A percentile compares a stretch with the other conserved stretches of the same genome.
Evolutionary conservation across 75 land plant species (phyloP).

Genomic region (Cunninghamia lanceolata): DNA sequence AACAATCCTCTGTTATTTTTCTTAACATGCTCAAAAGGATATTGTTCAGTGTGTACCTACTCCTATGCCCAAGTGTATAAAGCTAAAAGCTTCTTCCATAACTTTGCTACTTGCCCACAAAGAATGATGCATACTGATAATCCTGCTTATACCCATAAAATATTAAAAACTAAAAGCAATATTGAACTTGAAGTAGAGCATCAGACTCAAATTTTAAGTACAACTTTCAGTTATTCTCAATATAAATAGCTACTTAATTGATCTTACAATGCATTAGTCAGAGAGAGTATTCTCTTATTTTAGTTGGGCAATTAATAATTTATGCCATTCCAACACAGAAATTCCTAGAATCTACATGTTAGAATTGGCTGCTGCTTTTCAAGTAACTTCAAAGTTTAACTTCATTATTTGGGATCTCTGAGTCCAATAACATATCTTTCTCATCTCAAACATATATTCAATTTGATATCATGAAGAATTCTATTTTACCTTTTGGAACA

Average conservation of each 20-base stretch:
- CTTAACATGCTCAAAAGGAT: too few species aligned
- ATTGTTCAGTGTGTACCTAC: too few species aligned
- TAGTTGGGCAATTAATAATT: background rate
- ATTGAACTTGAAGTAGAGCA: too few species aligned
- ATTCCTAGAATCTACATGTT: background rate
- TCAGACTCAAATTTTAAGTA: background rate
- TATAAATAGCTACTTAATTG: background rate
- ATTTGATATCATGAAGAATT: background rate
- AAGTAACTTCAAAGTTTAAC: background rate
- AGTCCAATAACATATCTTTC: background rate
- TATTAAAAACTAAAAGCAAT: too few species aligned
- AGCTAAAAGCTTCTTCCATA: too few species aligned
- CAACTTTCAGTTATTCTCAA: background rate
- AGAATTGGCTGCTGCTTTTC: background rate
- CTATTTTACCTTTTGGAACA: background rate
- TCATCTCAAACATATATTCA: background rate
- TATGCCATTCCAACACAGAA: background rate
- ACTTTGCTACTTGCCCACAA: too few species aligned
- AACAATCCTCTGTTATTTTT: too few species aligned
- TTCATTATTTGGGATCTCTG: background rate
- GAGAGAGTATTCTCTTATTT: background rate
- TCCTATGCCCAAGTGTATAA: too few species aligned
- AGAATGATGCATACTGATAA: too few species aligned
- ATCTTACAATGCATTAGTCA: background rate
- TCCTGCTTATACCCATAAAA: too few species aligned